Base-by-base conservation (phyloP, 202 grass and related monocot genomes). In the Alloteropsis angusta region DNA sequence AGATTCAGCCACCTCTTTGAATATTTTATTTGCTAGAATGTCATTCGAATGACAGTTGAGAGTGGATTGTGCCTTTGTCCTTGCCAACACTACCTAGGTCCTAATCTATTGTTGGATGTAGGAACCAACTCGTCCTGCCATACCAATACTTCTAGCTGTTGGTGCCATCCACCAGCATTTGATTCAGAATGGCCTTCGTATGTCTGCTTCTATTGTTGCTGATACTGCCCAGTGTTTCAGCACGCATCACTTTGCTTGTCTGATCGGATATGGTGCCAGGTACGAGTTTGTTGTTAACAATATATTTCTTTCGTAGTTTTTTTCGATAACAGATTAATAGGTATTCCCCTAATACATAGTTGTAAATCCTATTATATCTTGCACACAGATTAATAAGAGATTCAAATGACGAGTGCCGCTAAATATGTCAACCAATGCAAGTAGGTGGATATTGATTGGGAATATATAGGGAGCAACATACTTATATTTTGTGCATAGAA, bases 141-240 rank as follows among this genome's bases (percentile, higher is more conserved):
- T 99, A 17, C 96, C 96, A 60, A 96, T 96, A 88, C 92, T 99
- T 81, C 68, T 99, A 84, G 96, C 96, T 84, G 92, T 99, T 79
- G 96, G 96, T 80, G 90, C 90, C 78, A 91, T 99, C 65, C 96
- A 99, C 69, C 96, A 99, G 80, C 92, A 99, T 93, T 88, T 99
- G 82, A 99, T 99, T 89, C 92, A 99, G 74, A 99, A 99, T 86
- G 96, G 96, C 45, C 86, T 99, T 55, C 85, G 92, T 21, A 96
- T 99, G 96, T 93, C 90, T 71, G 90, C 96, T 86, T 99, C 92
- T 25, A 96, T 96, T 86, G 90, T 96, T 86, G 92, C 88, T 66
- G 92, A 99, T 58, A 99, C 96, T 82, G 96, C 96, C 84, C 96
- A 99, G 82, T 99, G 96, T 85, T 96, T 99, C 73, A 99, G 92